phyloP scores from a whole-genome alignment of 495 filamentous ascomycete species.

The Tuber calosporum region DNA sequence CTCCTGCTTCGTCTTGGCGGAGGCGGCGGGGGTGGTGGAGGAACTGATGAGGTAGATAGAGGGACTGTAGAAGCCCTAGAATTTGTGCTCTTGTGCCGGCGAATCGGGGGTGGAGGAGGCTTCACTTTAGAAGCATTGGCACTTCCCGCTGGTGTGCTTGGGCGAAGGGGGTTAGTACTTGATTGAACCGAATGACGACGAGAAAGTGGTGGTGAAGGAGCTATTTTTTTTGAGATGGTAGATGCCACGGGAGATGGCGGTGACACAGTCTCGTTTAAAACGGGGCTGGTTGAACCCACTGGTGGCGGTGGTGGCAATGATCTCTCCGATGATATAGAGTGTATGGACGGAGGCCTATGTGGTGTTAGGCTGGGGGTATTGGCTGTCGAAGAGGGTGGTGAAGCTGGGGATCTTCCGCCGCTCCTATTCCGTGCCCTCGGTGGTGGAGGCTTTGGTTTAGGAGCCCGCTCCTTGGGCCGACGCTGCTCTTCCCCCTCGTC shows the following conservation, averaged over 20 bases:
- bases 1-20: conserved; percentile 24
- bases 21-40: conserved; percentile 28
- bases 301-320: conserved; percentile 15
- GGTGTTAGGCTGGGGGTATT: conserved; percentile 3
- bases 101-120: conserved; percentile 33
- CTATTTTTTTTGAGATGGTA: conserved; percentile 17
- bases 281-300: neutral
- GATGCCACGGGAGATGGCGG: conserved; percentile 26
- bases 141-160: neutral
- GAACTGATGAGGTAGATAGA: neutral
- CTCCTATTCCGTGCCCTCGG: conserved; percentile 12
- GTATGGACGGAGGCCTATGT: conserved; percentile 7
- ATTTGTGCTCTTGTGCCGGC: conserved; percentile 30
- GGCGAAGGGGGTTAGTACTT: conserved; percentile 7
- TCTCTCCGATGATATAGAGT: neutral
- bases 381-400: conserved; percentile 12
- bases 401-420: conserved; percentile 7
- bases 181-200: conserved; percentile 21
- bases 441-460: conserved; percentile 7
- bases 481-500: conserved; percentile 11
- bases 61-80: conserved; percentile 1
- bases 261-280: conserved; percentile 6
- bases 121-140: conserved; percentile 12
- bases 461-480: neutral
- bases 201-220: conserved; percentile 25